These are phyloP conservation scores for Linderina pennispora DNA, from an alignment of 192 early-diverging fungal species.

Conservation along the genomic window DNA sequence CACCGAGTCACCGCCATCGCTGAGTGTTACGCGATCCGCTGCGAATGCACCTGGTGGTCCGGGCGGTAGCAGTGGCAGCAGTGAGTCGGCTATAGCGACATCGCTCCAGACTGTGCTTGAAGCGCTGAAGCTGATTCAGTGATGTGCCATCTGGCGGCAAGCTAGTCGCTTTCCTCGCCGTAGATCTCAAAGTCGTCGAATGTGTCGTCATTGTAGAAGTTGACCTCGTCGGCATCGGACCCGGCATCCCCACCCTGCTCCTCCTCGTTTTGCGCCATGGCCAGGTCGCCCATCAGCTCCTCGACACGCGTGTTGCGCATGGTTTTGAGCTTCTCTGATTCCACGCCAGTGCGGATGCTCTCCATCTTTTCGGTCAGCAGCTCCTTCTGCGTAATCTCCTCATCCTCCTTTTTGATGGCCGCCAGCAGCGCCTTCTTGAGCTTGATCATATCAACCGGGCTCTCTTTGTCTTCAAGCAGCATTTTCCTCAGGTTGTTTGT, in stretches of 20 bases:
- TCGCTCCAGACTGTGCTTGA: too few relatives aligned
- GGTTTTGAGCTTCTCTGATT: too few relatives aligned
- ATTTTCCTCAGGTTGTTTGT: constrained; percentile 4
- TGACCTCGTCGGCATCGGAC: background rate
- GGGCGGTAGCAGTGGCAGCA: too few relatives aligned
- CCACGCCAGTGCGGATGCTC: too few relatives aligned
- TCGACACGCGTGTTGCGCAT: constrained; percentile 29
- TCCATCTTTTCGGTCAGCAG: constrained; percentile 14
- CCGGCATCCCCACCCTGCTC: background rate
- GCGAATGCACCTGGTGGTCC: too few relatives aligned
- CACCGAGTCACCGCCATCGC: too few relatives aligned
- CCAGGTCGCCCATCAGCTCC: constrained; percentile 25
- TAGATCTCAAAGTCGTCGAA: constrained; percentile 26
- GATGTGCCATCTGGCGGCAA: too few relatives aligned
- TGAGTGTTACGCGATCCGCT: too few relatives aligned
- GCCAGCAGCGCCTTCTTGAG: constrained; percentile 12
- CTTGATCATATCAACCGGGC: constrained; percentile 16
- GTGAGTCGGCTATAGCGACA: too few relatives aligned
- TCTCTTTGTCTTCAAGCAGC: background rate
- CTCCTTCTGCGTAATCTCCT: constrained; percentile 1
- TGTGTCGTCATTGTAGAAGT: constrained; percentile 1
- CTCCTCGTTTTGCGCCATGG: constrained; percentile 4
- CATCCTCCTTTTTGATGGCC: constrained; percentile 15
- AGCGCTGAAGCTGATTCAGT: too few relatives aligned
- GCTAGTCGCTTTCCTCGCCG: too few relatives aligned